These are phyloP conservation scores for Stagonosporopsis chrysanthemi DNA, from an alignment of 2,329 filamentous ascomycete genomes.

Conservation along the genomic window DNA sequence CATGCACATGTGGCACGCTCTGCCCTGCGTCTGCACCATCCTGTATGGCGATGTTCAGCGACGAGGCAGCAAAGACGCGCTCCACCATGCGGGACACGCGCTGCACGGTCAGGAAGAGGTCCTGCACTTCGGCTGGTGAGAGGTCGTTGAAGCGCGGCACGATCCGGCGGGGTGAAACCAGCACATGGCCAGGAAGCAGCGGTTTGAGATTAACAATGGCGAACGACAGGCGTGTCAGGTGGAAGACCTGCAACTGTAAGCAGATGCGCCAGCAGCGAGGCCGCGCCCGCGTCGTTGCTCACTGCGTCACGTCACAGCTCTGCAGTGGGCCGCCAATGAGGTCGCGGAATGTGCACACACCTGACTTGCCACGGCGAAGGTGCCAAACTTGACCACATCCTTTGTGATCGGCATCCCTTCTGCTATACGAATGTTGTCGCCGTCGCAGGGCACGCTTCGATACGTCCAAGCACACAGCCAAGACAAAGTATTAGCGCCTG, in stretches of 20 bases:
- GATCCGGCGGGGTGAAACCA: constrained; percentile 76
- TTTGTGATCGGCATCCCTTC: constrained; percentile 49
- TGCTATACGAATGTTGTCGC: constrained; percentile 12
- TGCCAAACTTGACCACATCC: constrained; percentile 53
- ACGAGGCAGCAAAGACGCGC: constrained; percentile 68
- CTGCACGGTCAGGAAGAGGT: constrained; percentile 89
- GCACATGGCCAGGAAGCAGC: constrained; percentile 88
- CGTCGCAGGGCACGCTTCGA: constrained; percentile 9
- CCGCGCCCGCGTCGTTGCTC: constrained; percentile 1
- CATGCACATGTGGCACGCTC: constrained; percentile 92
- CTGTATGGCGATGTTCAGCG: constrained; percentile 94
- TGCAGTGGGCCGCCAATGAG: constrained; percentile 17
- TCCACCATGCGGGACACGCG: constrained; percentile 79
- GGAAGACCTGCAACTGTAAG: constrained; percentile 73
- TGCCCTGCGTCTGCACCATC: constrained; percentile 91
- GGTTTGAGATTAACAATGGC: constrained; percentile 96
- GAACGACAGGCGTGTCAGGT: constrained; percentile 79
- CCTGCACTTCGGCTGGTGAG: constrained; percentile 72
- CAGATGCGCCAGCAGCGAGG: constrained; percentile 8
- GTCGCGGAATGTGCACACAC: constrained; percentile 34
- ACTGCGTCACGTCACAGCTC: constrained; percentile 17
- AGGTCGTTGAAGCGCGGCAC: constrained; percentile 81
- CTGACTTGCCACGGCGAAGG: constrained; percentile 56
- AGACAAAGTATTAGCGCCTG: constrained; percentile 13
- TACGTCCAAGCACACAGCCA: constrained; percentile 12